Evolutionary conservation across 192 early-diverging fungal genomes (phyloP), one percentile per base, ranked within the genome.

Genomic region (Lobulomyces angularis): DNA sequence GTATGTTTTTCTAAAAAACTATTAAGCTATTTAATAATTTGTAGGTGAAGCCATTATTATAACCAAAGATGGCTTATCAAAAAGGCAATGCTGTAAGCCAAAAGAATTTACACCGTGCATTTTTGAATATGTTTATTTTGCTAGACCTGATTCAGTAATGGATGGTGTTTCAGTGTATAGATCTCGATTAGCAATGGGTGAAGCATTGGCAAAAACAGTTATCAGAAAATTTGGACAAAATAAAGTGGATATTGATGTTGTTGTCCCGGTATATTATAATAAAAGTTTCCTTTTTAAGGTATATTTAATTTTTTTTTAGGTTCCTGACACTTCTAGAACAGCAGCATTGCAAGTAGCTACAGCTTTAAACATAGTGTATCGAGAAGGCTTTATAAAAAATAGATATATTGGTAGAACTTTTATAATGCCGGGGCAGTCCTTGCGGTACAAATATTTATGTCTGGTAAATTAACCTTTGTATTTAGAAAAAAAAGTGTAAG

Each of bases 351-450:
- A 99, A 66, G 70, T 82, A 1, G 84, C 91, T 20, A 80, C 86
- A 49, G 79, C 83, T 57, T 63, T 99, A 41, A 82, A 87, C 37
- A 78, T 89, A 39, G 55, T 79, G 34, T 99, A 91, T 58, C 87
- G 95, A 45, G 95, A 99, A 80, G 95, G 95, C 3, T 97, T 99
- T 61, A 88, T 93, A 68, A 99, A 99, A 70, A 99, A 99, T 77
- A 66, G 91, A 47, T 99, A 99, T 57, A 76, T 99, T 67, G 95
- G 92, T 12, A 79, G 95, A 46, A 97, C 95, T 14, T 99, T 99
- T 50, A 99, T 99, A 50, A 99, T 99, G 95, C 92, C 95, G 20
- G 95, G 91, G 14, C 95, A 99, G 62, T 48, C 41, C 17, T 48
- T 60, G 32, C 29, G 67, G 49, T 58, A 22, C 29, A 24, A 40